A percentile compares a stretch with the other conserved stretches of the same genome.
phyloP scores from a whole-genome alignment of 495 filamentous ascomycete genomes.

The Penicillium salamii region DNA sequence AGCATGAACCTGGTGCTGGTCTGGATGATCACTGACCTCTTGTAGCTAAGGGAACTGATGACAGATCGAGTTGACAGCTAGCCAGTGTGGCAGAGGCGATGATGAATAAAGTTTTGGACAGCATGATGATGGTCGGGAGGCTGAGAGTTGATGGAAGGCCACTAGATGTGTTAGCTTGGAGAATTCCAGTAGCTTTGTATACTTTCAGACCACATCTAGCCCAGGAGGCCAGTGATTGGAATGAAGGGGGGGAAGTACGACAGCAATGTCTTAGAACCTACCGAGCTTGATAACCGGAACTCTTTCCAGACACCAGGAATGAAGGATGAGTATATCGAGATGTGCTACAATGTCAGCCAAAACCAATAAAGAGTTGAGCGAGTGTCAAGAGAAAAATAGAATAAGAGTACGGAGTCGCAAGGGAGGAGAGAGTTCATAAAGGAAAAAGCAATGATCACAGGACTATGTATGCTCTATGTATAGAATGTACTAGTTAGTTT shows the following conservation, averaged over 20 bases:
- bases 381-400: constrained; percentile 9
- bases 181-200: background rate
- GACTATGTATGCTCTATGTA: constrained; percentile 4
- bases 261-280: constrained; percentile 12
- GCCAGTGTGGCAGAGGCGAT: constrained; percentile 34
- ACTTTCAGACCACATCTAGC: background rate
- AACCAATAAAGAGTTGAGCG: constrained; percentile 1
- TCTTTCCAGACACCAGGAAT: constrained; percentile 6
- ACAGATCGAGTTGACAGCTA: constrained; percentile 56
- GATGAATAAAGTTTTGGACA: constrained; percentile 26
- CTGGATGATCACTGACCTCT: constrained; percentile 33
- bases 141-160: background rate
- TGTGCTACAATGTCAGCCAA: background rate
- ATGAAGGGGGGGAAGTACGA: constrained; percentile 14
- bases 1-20: background rate
- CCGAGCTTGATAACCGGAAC: constrained; percentile 4
- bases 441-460: constrained; percentile 4
- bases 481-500: constrained; percentile 9
- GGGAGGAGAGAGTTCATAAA: constrained; percentile 8
- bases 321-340: background rate
- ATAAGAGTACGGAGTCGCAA: constrained; percentile 11
- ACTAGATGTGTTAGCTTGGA: background rate
- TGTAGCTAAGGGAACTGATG: constrained; percentile 47
- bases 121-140: constrained; percentile 18
- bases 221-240: constrained; percentile 7